Evolutionary conservation across 2,329 filamentous ascomycete species (phyloP).

Genomic region (Xylariales sp.): DNA sequence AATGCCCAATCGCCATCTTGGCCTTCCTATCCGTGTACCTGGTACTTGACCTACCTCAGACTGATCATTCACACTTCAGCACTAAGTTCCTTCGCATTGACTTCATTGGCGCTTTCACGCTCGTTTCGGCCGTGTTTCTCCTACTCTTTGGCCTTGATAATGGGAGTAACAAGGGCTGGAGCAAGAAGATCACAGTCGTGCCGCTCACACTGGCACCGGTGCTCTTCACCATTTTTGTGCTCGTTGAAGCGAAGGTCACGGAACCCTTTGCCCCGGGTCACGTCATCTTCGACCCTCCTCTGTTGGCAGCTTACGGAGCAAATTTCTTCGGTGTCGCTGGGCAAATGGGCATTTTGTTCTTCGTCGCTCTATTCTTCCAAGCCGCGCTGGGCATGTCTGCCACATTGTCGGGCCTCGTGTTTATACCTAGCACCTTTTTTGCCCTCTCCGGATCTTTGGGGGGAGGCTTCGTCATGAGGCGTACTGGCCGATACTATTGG

Average conservation of each 20-base stretch:
- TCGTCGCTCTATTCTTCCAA: slow-evolving; percentile 83
- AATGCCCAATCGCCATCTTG: slow-evolving; percentile 74
- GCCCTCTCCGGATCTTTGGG: slow-evolving; percentile 73
- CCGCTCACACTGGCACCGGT: slow-evolving; percentile 66
- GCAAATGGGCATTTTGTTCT: slow-evolving; percentile 70
- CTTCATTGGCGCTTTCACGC: slow-evolving; percentile 75
- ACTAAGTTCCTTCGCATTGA: slow-evolving; percentile 76
- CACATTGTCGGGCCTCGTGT: slow-evolving; percentile 70
- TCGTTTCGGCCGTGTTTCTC: slow-evolving; percentile 72
- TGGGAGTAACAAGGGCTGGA: slow-evolving; percentile 79
- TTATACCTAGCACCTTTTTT: slow-evolving; percentile 73
- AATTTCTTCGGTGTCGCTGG: slow-evolving; percentile 79
- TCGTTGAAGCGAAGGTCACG: slow-evolving; percentile 76
- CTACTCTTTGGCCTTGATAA: slow-evolving; percentile 78
- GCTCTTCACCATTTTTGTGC: slow-evolving; percentile 74
- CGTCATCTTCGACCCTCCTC: slow-evolving; percentile 74
- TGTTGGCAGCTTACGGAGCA: slow-evolving; percentile 75
- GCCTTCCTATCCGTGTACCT: slow-evolving; percentile 73
- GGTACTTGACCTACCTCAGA: slow-evolving; percentile 70
- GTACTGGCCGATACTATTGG: slow-evolving; percentile 77
- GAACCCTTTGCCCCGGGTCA: slow-evolving; percentile 81
- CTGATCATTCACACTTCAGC: slow-evolving; percentile 70
- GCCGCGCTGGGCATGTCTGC: slow-evolving; percentile 74
- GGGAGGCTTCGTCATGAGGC: slow-evolving; percentile 74
- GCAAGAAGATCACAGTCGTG: slow-evolving; percentile 65